Conservation (phyloP, 2,329 filamentous ascomycete genomes). For the Myriosclerotinia curreyana region DNA sequence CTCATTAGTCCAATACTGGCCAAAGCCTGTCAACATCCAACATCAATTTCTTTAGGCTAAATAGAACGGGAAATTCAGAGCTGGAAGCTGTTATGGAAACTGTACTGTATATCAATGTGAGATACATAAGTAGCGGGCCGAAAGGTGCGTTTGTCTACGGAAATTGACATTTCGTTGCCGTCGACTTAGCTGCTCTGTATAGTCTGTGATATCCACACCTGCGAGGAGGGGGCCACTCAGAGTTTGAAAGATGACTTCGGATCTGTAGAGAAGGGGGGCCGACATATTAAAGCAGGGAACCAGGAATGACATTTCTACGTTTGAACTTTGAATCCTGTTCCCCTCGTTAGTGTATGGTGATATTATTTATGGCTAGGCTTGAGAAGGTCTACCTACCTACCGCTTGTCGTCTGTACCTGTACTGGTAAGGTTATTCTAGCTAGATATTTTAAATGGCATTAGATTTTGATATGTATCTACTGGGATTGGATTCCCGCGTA, state of each 20-base stretch:
- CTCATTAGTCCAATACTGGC: neutral
- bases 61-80: slow-evolving; percentile 3
- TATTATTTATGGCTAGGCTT: neutral
- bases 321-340: neutral
- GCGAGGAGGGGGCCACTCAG: neutral
- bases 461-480: neutral
- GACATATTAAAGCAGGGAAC: neutral
- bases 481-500: too few species aligned
- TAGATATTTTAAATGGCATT: slow-evolving; percentile 3
- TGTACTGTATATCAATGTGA: neutral
- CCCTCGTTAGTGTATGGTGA: neutral
- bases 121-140: slow-evolving; percentile 9
- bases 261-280: slow-evolving; percentile 10
- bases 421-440: neutral
- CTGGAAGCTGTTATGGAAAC: neutral
- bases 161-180: neutral
- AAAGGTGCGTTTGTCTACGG: neutral
- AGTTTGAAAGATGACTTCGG: neutral
- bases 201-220: neutral
- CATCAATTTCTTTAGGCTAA: slow-evolving; percentile 7
- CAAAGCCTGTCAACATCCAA: neutral
- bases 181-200: neutral
- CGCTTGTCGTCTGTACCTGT: neutral
- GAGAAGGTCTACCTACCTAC: neutral
- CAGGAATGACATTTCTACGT: neutral